phyloP scores from a whole-genome alignment of 2,329 filamentous ascomycete species.

The Fusarium secorum region DNA sequence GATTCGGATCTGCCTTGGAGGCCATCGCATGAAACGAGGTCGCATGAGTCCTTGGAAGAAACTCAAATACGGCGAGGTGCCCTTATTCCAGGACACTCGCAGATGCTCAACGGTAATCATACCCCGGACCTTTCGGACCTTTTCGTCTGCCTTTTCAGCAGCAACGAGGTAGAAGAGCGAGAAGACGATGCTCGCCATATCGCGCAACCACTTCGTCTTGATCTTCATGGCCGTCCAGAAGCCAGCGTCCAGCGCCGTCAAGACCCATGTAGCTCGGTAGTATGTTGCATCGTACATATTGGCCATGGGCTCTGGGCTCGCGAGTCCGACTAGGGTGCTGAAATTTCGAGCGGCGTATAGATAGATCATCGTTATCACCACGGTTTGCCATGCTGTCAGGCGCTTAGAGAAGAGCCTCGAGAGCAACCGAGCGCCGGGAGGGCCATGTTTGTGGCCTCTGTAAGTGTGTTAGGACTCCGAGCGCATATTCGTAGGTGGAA shows the following conservation, averaged over 20 bases:
- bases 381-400: conserved; percentile 88
- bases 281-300: conserved; percentile 93
- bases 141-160: conserved; percentile 94
- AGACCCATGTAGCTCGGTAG: conserved; percentile 96
- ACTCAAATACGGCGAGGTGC: conserved; percentile 83
- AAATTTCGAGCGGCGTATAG: conserved; percentile 94
- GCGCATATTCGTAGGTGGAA: background rate
- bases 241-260: conserved; percentile 92
- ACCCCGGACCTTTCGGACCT: conserved; percentile 88
- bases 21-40: conserved; percentile 81
- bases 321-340: conserved; percentile 87
- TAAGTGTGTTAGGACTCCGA: conserved; percentile 27
- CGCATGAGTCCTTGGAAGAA: conserved; percentile 76
- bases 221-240: conserved; percentile 99
- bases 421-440: conserved; percentile 74
- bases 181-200: conserved; percentile 84
- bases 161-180: conserved; percentile 90
- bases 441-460: conserved; percentile 88
- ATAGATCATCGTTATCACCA: conserved; percentile 87
- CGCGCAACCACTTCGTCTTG: conserved; percentile 76
- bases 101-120: conserved; percentile 90
- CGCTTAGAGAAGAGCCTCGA: conserved; percentile 74
- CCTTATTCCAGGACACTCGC: conserved; percentile 94
- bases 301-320: conserved; percentile 90
- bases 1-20: conserved; percentile 84